Evolutionary conservation across 2,329 filamentous ascomycete species (phyloP), one percentile per base, ranked within the genome.

Genomic region (Phialophora macrospora): DNA sequence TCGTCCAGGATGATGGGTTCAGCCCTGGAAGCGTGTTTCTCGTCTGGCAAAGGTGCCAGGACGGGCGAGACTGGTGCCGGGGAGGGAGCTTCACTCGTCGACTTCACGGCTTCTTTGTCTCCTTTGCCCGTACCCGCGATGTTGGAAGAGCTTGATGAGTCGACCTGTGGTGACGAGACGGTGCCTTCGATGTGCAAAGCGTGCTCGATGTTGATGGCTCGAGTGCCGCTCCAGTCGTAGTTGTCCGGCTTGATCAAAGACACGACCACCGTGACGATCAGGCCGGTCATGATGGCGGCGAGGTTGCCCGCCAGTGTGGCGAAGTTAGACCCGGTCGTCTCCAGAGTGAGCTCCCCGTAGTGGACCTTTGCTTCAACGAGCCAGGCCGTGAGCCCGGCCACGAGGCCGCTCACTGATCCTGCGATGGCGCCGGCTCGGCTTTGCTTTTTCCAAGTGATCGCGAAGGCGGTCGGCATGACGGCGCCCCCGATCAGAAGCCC

Each of bases 401-500:
- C 81, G 2, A 93, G 84, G 6, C 90, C 90, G 1, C 92, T 80
- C 0, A 89, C 88, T 26, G 67, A 38, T 1, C 62, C 64, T 1
- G 60, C 49, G n/a, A 69, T 59, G 30, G 64, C 67, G 17, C 62
- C 67, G 74, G 86, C 87, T 80, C 86, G 87, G 73, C 91, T 92
- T 76, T 96, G 92, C 1, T 88, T 86, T 57, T 85, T 86, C 92
- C 92, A 97, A 61, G 93, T 82, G 0, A 97, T 84, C 0, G 92
- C 91, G 67, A 96, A 81, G 0, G 91, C 89, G 0, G 91, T 90
- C 0, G 93, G 93, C 20, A 97, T 84, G 2, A 96, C 92, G 3
- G 91, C 92, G 0, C 90, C 87, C 0, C 89, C 92, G 73, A 97
- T 94, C 72, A 97, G 90, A 52, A 93, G 90, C 17, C 91, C 90